Percentiles rank a stretch among this genome's conserved stretches.
These are phyloP conservation scores for Ophiocytium majus DNA, from an alignment of 352 stramenopile genomes.

Conservation along the genomic window DNA sequence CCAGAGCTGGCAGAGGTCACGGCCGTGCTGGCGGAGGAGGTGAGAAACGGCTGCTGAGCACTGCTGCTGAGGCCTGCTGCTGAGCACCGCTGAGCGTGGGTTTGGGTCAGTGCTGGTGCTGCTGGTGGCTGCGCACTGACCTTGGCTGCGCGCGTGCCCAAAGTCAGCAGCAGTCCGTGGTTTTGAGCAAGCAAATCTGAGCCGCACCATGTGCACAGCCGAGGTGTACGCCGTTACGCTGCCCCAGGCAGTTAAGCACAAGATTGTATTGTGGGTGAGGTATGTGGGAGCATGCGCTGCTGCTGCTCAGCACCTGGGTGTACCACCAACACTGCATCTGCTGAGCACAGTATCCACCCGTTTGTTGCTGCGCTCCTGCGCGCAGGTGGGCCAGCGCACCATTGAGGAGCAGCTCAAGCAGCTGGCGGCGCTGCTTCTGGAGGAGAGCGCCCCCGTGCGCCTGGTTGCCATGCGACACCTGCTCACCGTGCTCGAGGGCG, in stretches of 20 bases:
- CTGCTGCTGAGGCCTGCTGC: not conserved
- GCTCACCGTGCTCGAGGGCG: not conserved
- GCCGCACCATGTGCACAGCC: too few relatives aligned
- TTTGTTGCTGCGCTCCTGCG: too few relatives aligned
- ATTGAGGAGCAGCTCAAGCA: constrained; percentile 27
- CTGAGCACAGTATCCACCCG: too few relatives aligned
- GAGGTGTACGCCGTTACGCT: too few relatives aligned
- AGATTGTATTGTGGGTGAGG: too few relatives aligned
- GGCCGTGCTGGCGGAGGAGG: constrained; percentile 30
- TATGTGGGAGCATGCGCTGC: too few relatives aligned
- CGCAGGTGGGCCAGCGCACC: constrained; percentile 9
- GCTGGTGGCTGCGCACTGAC: not conserved
- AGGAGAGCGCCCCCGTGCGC: constrained; percentile 23
- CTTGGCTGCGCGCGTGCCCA: not conserved
- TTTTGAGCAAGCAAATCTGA: too few relatives aligned
- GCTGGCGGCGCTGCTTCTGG: constrained; percentile 27
- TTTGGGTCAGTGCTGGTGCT: not conserved
- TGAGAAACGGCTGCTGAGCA: constrained; percentile 13
- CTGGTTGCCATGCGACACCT: constrained; percentile 7
- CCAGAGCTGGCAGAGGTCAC: constrained; percentile 32
- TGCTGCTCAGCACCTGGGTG: too few relatives aligned
- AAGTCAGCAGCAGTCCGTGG: too few relatives aligned
- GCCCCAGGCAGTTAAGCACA: too few relatives aligned
- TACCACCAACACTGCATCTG: too few relatives aligned
- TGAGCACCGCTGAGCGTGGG: not conserved